A percentile compares a stretch with the other conserved stretches of the same genome.
Conservation (phyloP, 2,329 filamentous ascomycete species). For the Fusarium longipes region DNA sequence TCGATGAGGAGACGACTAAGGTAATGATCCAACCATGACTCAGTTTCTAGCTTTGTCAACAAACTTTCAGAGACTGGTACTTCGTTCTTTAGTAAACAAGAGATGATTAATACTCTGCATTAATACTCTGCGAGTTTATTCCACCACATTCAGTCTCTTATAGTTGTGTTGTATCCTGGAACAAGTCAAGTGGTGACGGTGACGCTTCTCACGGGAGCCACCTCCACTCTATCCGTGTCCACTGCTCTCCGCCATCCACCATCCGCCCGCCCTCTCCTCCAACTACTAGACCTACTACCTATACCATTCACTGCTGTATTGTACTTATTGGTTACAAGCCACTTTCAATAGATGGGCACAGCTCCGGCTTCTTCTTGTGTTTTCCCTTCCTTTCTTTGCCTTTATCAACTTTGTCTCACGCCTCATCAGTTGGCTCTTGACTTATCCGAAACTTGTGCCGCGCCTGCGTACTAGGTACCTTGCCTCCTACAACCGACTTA, state of each 20-base stretch:
- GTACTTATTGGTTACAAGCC: conserved; percentile 26
- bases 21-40: conserved; percentile 33
- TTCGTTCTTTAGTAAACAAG: background rate
- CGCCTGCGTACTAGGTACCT: conserved; percentile 3
- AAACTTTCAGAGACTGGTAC: background rate
- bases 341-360: conserved; percentile 28
- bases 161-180: background rate
- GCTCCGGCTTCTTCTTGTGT: conserved; percentile 11
- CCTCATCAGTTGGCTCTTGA: conserved; percentile 6
- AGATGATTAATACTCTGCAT: background rate
- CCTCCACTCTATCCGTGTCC: conserved; percentile 44
- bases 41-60: conserved; percentile 6
- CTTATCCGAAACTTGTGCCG: conserved; percentile 30
- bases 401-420: conserved; percentile 2
- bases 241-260: conserved; percentile 42
- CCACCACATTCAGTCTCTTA: background rate
- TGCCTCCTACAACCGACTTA: conserved; percentile 18
- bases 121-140: background rate
- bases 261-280: conserved; percentile 33
- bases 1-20: background rate
- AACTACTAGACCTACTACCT: background rate
- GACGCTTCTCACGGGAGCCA: conserved; percentile 37
- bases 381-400: background rate
- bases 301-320: conserved; percentile 10
- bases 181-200: conserved; percentile 45